phyloP scores from a whole-genome alignment of 2,329 filamentous ascomycete species.

The Stachybotrys chlorohalonatus region DNA sequence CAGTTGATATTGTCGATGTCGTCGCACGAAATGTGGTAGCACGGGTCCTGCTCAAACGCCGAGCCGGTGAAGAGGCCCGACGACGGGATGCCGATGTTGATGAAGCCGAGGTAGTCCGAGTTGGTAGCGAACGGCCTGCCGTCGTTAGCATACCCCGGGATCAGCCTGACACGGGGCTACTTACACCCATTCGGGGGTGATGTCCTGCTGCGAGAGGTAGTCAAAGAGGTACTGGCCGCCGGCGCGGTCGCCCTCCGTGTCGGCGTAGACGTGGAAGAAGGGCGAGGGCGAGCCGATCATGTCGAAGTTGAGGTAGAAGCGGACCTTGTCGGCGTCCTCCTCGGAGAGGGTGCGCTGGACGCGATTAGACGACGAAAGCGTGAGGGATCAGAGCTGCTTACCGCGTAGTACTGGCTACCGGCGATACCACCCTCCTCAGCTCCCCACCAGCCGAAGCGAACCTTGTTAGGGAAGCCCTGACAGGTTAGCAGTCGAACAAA shows the following conservation, averaged over 20 bases:
- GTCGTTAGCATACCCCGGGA: conserved; percentile 2
- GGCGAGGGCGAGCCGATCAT: conserved; percentile 50
- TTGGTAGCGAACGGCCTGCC: conserved; percentile 20
- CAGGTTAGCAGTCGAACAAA: too few relatives aligned
- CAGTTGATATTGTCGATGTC: conserved; percentile 23
- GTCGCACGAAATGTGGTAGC: conserved; percentile 26
- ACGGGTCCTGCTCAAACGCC: conserved; percentile 7
- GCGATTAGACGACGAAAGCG: not conserved
- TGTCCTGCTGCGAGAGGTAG: conserved; percentile 10
- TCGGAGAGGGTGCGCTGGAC: conserved; percentile 15
- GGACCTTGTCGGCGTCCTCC: conserved; percentile 42
- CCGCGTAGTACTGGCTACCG: not conserved
- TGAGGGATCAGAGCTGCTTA: not conserved
- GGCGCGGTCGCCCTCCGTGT: conserved; percentile 26
- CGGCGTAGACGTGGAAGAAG: conserved; percentile 28
- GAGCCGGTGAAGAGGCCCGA: conserved; percentile 30
- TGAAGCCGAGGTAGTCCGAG: conserved; percentile 29
- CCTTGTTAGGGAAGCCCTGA: conserved; percentile 29
- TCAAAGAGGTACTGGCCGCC: conserved; percentile 24
- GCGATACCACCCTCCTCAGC: conserved; percentile 24
- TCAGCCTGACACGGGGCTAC: not conserved
- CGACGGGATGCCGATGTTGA: conserved; percentile 24
- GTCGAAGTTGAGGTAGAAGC: conserved; percentile 62
- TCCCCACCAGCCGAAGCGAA: conserved; percentile 34
- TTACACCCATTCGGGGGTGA: conserved; percentile 15